Conservation (phyloP, 2,329 filamentous ascomycete genomes). For the Stemphylium beticola region DNA sequence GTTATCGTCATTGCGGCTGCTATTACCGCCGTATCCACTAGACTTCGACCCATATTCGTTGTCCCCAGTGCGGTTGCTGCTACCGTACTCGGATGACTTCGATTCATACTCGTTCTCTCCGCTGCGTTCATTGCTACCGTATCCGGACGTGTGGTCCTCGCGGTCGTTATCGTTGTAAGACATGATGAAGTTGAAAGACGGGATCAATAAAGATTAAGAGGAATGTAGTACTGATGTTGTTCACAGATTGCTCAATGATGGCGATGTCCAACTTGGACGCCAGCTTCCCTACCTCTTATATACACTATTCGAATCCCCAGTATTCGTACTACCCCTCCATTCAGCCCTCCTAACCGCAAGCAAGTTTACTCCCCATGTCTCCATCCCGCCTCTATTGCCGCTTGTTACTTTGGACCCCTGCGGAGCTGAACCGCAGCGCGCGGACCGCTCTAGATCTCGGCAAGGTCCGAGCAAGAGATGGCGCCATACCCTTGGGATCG, state of each 20-base stretch:
- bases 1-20: too few species aligned
- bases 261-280: not conserved
- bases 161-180: slow-evolving; percentile 16
- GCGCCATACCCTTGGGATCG: not conserved
- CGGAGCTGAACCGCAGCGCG: slow-evolving; percentile 3
- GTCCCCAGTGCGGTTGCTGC: too few species aligned
- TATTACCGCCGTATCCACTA: too few species aligned
- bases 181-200: slow-evolving; percentile 2
- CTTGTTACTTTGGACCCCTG: slow-evolving; percentile 3
- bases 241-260: not conserved
- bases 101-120: slow-evolving; percentile 11
- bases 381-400: not conserved
- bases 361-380: not conserved
- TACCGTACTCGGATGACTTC: not conserved
- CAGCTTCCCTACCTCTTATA: slow-evolving; percentile 1
- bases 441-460: slow-evolving; percentile 9
- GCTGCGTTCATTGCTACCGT: slow-evolving; percentile 8
- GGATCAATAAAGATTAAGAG: not conserved
- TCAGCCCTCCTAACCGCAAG: slow-evolving; percentile 5
- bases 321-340: slow-evolving; percentile 1
- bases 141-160: slow-evolving; percentile 3
- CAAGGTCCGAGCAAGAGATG: not conserved
- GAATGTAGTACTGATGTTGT: not conserved
- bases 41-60: too few species aligned
- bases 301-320: not conserved